Evolutionary conservation across 2,329 filamentous ascomycete genomes (phyloP).

Genomic region (Pezizomycotina sp.): DNA sequence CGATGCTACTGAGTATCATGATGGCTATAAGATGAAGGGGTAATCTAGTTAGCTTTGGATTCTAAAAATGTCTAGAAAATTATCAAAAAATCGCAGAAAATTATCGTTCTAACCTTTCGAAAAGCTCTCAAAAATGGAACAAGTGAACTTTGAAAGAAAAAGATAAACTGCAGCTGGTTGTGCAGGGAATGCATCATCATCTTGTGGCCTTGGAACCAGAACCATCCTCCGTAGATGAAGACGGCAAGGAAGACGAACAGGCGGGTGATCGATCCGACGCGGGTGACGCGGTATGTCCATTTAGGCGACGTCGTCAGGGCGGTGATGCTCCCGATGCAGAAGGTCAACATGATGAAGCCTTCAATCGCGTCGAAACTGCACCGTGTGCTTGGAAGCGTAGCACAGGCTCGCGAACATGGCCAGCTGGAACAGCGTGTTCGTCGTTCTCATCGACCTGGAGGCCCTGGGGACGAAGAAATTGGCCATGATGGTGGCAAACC

Average conservation of each 20-base stretch:
- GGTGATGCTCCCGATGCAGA: constrained; percentile 18
- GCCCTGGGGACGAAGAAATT: constrained; percentile 18
- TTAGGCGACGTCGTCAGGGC: constrained; percentile 18
- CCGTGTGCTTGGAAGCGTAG: constrained; percentile 15
- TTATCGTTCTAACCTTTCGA: too few species aligned
- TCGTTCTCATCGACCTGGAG: constrained; percentile 15
- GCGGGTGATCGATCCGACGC: constrained; percentile 14
- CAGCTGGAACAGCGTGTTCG: constrained; percentile 16
- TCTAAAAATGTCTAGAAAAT: too few species aligned
- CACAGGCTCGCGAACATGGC: constrained; percentile 14
- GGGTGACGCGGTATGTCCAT: constrained; percentile 14
- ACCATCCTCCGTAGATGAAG: constrained; percentile 19
- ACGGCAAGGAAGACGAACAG: constrained; percentile 16
- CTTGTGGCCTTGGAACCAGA: constrained; percentile 16
- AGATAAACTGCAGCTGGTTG: too few species aligned
- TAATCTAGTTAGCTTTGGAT: too few species aligned
- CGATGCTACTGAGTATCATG: constrained; percentile 15
- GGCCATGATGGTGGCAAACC: constrained; percentile 18
- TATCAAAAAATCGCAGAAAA: too few species aligned
- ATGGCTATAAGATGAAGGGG: too few species aligned
- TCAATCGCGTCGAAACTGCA: constrained; percentile 16
- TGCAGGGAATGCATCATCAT: constrained; percentile 14
- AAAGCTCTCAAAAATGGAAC: too few species aligned
- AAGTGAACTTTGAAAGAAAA: too few species aligned
- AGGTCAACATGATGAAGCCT: constrained; percentile 15